Conservation (phyloP, 495 filamentous ascomycete genomes). For the Trypethelium eluteriae region DNA sequence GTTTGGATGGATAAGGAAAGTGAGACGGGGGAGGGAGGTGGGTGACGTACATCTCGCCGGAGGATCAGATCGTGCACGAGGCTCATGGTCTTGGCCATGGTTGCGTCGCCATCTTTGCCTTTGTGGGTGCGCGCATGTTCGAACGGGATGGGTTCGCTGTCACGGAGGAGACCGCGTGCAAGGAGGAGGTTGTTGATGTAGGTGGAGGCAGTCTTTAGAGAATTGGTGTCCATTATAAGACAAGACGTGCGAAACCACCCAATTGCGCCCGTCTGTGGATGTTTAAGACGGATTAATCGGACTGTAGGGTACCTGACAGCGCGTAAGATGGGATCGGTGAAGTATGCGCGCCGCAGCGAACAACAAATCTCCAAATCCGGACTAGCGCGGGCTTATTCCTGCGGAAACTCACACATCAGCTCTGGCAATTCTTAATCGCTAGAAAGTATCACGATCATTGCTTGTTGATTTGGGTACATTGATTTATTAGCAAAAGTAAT, state of each 20-base stretch:
- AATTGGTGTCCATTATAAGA: slow-evolving; percentile 62
- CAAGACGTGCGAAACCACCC: not conserved
- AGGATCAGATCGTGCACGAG: slow-evolving; percentile 85
- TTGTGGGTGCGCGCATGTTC: slow-evolving; percentile 54
- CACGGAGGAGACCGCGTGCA: slow-evolving; percentile 77
- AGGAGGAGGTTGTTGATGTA: slow-evolving; percentile 96
- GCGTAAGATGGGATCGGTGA: not conserved
- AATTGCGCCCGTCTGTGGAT: not conserved
- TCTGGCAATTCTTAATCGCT: not conserved
- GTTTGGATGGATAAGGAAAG: not conserved
- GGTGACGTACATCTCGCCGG: slow-evolving; percentile 63
- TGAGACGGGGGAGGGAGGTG: not conserved
- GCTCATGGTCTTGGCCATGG: slow-evolving; percentile 82
- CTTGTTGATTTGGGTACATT: not conserved
- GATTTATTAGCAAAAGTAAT: not conserved
- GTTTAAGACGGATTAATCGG: not conserved
- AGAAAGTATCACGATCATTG: not conserved
- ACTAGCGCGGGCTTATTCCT: not conserved
- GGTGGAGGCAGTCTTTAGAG: slow-evolving; percentile 76
- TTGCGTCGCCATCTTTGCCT: slow-evolving; percentile 55
- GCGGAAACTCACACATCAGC: not conserved
- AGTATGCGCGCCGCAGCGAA: not conserved
- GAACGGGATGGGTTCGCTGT: slow-evolving; percentile 81
- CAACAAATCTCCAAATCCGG: not conserved
- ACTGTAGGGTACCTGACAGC: not conserved